Evolutionary conservation across 2,329 filamentous ascomycete genomes (phyloP), one percentile per base, ranked within the genome.

Genomic region (Ceratocystis papillata): DNA sequence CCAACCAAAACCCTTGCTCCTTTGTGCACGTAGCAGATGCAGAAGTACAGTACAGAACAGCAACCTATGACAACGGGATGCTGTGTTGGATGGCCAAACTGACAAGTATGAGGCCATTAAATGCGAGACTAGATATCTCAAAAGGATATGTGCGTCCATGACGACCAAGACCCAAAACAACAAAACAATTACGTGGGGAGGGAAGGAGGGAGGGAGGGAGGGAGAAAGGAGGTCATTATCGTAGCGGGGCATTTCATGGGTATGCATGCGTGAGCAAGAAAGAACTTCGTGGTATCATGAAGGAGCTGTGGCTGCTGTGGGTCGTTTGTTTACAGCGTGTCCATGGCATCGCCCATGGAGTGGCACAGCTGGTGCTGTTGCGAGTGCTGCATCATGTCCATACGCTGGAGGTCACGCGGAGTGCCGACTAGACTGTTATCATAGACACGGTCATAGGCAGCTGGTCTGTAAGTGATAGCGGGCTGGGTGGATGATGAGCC

Each of bases 401-500:
- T 67, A 45, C 44, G 64, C 25, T 65, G 57, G 48, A 64, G 65
- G 48, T 64, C 57, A 22, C 37, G 8, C 5, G 63, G 20, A 17
- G 25, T 46, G 33, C 25, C 63, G 30, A n/a, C 30, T 5, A 61
- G 28, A 15, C 50, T 37, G 25, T 57, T 33, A n/a, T 62, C 50
- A 41, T 68, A 68, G n/a, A 60, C 61, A 5, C 64, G 53, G 12
- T 68, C 67, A 64, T 65, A 68, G 17, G 67, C 67, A 17, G 59
- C 67, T 28, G 69, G 68, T 61, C 68, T 69, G 55, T 71, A 71
- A 8, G 59, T 55, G 1, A 66, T 64, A 1, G 44, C 20, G 20
- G 25, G 25, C 44, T 37, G 41, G 1, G 67, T 61, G 2, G 44
- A 22, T 4, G 25, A 8, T 17, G 28, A 33, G 46, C 72, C 71